phyloP scores from a whole-genome alignment of 2,329 filamentous ascomycete genomes.

The Bipolaris cookei region DNA sequence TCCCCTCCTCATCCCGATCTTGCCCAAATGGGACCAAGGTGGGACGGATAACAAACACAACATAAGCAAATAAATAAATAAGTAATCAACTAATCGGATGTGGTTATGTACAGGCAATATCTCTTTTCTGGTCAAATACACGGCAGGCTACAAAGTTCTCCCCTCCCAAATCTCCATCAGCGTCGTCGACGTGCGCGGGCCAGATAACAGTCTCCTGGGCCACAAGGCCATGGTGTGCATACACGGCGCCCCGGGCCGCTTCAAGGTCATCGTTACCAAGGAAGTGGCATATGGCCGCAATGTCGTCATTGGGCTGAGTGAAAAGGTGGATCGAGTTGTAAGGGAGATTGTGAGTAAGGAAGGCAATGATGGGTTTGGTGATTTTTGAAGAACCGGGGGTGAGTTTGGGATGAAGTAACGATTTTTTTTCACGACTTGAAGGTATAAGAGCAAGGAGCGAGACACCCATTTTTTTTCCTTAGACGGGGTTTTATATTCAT shows the following conservation, averaged over 20 bases:
- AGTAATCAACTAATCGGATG: not conserved
- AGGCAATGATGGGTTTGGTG: conserved; percentile 3
- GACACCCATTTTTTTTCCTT: no score
- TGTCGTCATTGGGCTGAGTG: conserved; percentile 5
- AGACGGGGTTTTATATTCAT: no score
- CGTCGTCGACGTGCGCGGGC: conserved; percentile 9
- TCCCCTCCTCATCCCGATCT: no score
- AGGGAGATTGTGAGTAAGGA: conserved; percentile 1
- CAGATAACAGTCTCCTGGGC: conserved; percentile 4
- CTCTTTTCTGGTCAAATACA: conserved; percentile 14
- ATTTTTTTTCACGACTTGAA: not conserved
- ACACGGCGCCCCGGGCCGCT: conserved; percentile 4
- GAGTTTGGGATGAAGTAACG: not conserved
- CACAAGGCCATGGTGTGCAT: conserved; percentile 12
- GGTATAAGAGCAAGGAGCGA: no score
- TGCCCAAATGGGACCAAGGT: no score
- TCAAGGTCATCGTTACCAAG: conserved; percentile 6
- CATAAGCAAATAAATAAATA: not conserved
- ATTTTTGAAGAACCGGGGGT: not conserved
- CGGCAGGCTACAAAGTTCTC: not conserved
- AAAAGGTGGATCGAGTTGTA: conserved; percentile 13
- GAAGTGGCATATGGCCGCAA: conserved; percentile 6
- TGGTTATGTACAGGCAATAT: conserved; percentile 6
- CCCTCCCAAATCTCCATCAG: conserved; percentile 7
- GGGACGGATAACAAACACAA: not conserved